These are phyloP conservation scores for Perkinsus chesapeaki DNA, from an alignment of 169 alveolate genomes.

Conservation along the genomic window DNA sequence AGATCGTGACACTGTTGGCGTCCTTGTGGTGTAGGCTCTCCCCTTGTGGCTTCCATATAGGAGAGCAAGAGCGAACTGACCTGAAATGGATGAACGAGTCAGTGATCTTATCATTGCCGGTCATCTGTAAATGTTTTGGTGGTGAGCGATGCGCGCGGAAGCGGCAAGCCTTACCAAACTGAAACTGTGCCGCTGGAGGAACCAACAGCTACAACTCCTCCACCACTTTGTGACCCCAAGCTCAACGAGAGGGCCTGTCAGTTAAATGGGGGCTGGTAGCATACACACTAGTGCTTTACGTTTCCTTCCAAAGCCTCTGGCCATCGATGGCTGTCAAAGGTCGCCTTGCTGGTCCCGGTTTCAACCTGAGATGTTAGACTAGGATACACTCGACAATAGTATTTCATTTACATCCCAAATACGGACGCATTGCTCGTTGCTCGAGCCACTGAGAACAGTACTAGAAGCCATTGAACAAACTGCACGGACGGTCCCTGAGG, in stretches of 20 bases:
- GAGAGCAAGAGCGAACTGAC: neutral
- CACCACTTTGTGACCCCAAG: neutral
- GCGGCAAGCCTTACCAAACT: neutral
- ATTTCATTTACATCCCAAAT: neutral
- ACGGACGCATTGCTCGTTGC: neutral
- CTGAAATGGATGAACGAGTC: too few relatives aligned
- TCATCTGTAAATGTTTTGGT: too few relatives aligned
- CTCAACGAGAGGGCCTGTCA: neutral
- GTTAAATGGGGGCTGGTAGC: neutral
- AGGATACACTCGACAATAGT: too few relatives aligned
- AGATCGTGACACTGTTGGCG: neutral
- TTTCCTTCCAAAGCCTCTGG: neutral
- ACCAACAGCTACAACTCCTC: neutral
- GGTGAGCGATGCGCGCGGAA: too few relatives aligned
- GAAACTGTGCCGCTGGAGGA: neutral
- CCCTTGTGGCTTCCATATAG: neutral
- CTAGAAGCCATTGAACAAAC: neutral
- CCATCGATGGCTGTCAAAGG: neutral
- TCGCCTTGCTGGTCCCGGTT: neutral
- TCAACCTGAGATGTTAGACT: too few relatives aligned
- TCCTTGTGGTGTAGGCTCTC: neutral
- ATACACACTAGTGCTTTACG: neutral
- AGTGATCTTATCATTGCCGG: too few relatives aligned
- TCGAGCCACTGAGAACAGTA: neutral
- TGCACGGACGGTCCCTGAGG: neutral